A percentile compares a stretch with the other conserved stretches of the same genome.
Evolutionary conservation across 2,329 filamentous ascomycete genomes (phyloP).

Genomic region (Pseudogymnoascus sp.): DNA sequence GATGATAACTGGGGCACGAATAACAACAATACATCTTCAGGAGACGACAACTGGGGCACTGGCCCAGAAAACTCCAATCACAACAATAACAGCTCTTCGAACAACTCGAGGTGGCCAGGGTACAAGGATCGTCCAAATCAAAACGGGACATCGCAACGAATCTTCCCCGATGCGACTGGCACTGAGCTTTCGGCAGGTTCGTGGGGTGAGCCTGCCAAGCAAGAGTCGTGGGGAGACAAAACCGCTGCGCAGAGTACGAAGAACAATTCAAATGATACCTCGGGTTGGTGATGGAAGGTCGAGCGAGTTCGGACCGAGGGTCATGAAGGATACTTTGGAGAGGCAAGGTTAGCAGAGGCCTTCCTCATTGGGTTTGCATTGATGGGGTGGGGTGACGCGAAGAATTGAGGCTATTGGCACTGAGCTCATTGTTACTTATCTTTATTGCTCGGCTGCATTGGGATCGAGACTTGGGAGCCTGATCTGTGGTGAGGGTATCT

Average conservation of each 20-base stretch:
- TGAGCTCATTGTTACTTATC: not conserved
- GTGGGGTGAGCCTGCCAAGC: constrained; percentile 12
- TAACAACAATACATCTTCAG: constrained; percentile 7
- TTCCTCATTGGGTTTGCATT: not conserved
- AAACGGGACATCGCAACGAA: not conserved
- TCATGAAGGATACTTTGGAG: not conserved
- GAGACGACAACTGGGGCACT: constrained; percentile 10
- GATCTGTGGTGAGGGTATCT: not conserved
- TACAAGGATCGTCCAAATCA: constrained; percentile 5
- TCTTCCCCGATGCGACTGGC: constrained; percentile 9
- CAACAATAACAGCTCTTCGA: constrained; percentile 9
- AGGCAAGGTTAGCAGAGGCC: not conserved
- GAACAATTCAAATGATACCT: not conserved
- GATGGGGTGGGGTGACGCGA: not conserved
- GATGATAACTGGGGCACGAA: constrained; percentile 3
- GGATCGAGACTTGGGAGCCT: not conserved
- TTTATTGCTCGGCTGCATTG: not conserved
- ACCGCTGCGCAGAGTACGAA: constrained; percentile 8
- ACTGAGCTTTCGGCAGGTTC: constrained; percentile 13
- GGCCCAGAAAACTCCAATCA: not conserved
- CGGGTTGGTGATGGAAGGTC: not conserved
- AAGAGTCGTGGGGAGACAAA: constrained; percentile 8
- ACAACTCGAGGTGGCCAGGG: not conserved
- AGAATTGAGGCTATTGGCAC: not conserved
- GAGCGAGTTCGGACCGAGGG: not conserved